These are phyloP conservation scores for Mesembryanthemum crystallinum DNA, from an alignment of 148 eudicot genomes.

Conservation along the genomic window DNA sequence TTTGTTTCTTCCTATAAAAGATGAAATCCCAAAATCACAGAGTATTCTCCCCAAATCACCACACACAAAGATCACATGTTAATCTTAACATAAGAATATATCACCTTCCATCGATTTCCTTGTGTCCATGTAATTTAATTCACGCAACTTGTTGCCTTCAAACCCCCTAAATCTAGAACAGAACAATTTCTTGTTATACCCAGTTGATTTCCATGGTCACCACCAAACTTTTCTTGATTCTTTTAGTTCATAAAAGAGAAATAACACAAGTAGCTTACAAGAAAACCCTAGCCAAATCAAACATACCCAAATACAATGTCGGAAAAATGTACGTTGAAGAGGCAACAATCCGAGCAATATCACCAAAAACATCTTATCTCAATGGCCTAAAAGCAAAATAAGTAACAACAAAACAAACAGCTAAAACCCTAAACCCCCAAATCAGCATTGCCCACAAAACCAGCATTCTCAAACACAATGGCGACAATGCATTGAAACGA, in stretches of 20 bases:
- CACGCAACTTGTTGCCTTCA: background rate
- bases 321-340: background rate
- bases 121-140: background rate
- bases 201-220: background rate
- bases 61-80: background rate
- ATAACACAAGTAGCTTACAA: background rate
- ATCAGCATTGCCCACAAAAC: background rate
- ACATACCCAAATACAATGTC: background rate
- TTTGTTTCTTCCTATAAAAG: background rate
- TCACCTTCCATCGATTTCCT: background rate
- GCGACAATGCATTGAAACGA: background rate
- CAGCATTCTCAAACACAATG: background rate
- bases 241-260: background rate
- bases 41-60: background rate
- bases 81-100: background rate
- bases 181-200: background rate
- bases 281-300: background rate
- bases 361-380: background rate
- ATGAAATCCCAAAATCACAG: background rate
- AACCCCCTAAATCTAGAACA: background rate
- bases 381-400: background rate
- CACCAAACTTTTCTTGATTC: background rate
- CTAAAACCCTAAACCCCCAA: constrained; percentile 8
- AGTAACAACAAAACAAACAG: background rate
- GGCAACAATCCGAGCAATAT: background rate